Evolutionary conservation across 352 stramenopile genomes (phyloP).

Genomic region (Phytophthora parvispora): DNA sequence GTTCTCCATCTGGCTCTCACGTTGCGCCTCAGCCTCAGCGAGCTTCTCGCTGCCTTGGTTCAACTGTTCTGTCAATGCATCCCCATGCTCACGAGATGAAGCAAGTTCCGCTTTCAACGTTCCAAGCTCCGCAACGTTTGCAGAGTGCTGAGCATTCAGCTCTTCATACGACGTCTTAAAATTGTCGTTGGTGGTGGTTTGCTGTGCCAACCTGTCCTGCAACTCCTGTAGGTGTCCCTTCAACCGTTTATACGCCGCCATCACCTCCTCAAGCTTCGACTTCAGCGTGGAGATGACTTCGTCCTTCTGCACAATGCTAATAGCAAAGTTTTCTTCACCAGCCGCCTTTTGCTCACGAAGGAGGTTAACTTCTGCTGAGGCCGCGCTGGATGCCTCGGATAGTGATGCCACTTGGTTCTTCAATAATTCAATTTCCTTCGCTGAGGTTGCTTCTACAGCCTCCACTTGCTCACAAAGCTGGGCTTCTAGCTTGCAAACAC

Average conservation of each 20-base stretch:
- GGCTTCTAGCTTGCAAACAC: slow-evolving; percentile 21
- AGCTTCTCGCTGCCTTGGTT: slow-evolving; percentile 17
- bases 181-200: slow-evolving; percentile 39
- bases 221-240: slow-evolving; percentile 58
- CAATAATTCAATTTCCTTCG: slow-evolving; percentile 24
- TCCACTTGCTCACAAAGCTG: slow-evolving; percentile 26
- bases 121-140: slow-evolving; percentile 31
- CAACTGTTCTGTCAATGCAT: slow-evolving; percentile 23
- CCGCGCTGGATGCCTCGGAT: slow-evolving; percentile 5
- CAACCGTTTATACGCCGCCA: slow-evolving; percentile 67
- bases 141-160: slow-evolving; percentile 27
- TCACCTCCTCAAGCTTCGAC: slow-evolving; percentile 69
- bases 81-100: slow-evolving; percentile 21
- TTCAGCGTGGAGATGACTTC: slow-evolving; percentile 67
- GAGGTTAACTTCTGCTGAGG: slow-evolving; percentile 20
- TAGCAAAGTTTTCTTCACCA: slow-evolving; percentile 21
- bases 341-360: slow-evolving; percentile 24
- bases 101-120: slow-evolving; percentile 42
- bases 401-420: slow-evolving; percentile 36
- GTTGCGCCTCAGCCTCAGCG: slow-evolving; percentile 25
- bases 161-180: slow-evolving; percentile 36
- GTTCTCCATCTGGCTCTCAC: slow-evolving; percentile 37
- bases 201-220: slow-evolving; percentile 50
- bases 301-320: slow-evolving; percentile 39
- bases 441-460: slow-evolving; percentile 8